phyloP scores from a whole-genome alignment of 2,329 filamentous ascomycete species.

The Phyllosticta paracitricarpa region DNA sequence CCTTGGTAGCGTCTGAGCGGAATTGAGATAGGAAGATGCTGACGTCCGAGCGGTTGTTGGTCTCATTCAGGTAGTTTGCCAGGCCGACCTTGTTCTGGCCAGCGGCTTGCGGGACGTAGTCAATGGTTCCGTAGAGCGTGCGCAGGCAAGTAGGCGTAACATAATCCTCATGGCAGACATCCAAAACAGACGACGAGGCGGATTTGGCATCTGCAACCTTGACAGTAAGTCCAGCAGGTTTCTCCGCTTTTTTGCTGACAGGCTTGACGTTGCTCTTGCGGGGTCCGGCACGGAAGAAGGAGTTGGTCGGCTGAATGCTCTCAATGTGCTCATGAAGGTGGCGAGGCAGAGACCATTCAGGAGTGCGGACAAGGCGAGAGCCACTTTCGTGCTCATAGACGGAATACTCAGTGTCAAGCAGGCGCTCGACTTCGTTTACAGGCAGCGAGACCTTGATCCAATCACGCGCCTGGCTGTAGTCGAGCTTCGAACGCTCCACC shows the following conservation, averaged over 20 bases:
- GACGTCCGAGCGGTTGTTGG: slow-evolving; percentile 28
- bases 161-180: slow-evolving; percentile 27
- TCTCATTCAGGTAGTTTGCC: slow-evolving; percentile 40
- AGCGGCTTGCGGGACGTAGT: slow-evolving; percentile 32
- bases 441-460: slow-evolving; percentile 47
- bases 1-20: slow-evolving; percentile 11
- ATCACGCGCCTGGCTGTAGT: slow-evolving; percentile 45
- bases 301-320: slow-evolving; percentile 51
- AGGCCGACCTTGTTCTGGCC: slow-evolving; percentile 38
- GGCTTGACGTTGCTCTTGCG: slow-evolving; percentile 16
- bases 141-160: slow-evolving; percentile 34
- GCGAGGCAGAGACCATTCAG: slow-evolving; percentile 47
- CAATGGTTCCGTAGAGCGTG: slow-evolving; percentile 32
- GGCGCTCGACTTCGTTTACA: slow-evolving; percentile 41
- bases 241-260: neutral
- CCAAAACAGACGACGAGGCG: slow-evolving; percentile 9
- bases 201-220: neutral
- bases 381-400: slow-evolving; percentile 47
- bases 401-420: slow-evolving; percentile 41
- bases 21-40: slow-evolving; percentile 9
- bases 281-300: slow-evolving; percentile 38
- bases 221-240: neutral
- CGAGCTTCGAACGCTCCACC: slow-evolving; percentile 28
- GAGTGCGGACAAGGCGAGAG: slow-evolving; percentile 41
- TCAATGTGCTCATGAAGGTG: slow-evolving; percentile 51